Evolutionary conservation across 2,329 filamentous ascomycete species (phyloP), one percentile per base, ranked within the genome.

Genomic region (Colletotrichum nymphaeae): DNA sequence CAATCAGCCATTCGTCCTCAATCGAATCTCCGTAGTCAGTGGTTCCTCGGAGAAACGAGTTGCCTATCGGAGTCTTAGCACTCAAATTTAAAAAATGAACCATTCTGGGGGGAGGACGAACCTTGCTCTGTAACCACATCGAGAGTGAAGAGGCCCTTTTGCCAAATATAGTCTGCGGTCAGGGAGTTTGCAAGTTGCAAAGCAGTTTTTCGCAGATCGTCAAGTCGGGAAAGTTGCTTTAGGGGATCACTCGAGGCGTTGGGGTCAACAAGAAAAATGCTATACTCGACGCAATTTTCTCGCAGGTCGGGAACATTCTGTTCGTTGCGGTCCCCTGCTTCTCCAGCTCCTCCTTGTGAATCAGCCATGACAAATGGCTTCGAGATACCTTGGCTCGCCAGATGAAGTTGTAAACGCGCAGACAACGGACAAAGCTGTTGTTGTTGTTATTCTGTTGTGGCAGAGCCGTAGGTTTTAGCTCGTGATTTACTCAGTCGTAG

Each of bases 1-100:
- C 95, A 73, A 98, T 92, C 6, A 98, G 89, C 97, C 97, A 99
- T 85, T 99, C 97, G 78, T 99, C 97, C 79, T 98, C 96, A 4
- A 98, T 92, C 0, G 95, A 97, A 82, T 99, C 97, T 9, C 96
- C 95, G 78, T 95, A 98, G 80, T 96, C 94, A 1, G 95, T 97
- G 64, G 88, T 86, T 24, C 96, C 96, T 75, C 91, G 89, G 6
- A 99, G 88, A 75, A 92, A 91, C n/a, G 86, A 79, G 9, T 90
- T 79, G 1, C 87, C 88, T 88, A 53, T 49, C 58, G 60, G 19
- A 8, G 9, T 28, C 64, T 76, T 4, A 75, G 9, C n/a, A 32
- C 14, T 35, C 7, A 28, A 42, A 9, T 49, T 49, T 14, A 1
- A 24, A 28, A 22, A 22, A 3, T 37, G 9, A 35, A 24, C 59